phyloP scores from a whole-genome alignment of 2,329 filamentous ascomycete genomes.

The Botrytis hyacinthi region DNA sequence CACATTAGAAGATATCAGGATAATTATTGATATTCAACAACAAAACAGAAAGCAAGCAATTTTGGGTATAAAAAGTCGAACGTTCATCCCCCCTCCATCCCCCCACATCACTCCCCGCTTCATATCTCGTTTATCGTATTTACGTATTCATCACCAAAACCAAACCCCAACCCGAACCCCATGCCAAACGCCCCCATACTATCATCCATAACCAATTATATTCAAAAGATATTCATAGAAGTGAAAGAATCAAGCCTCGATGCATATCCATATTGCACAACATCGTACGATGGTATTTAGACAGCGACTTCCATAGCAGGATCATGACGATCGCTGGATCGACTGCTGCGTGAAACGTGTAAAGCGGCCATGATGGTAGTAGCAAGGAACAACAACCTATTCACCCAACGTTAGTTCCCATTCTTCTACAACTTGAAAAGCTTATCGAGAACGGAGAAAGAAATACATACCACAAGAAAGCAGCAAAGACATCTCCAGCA shows the following conservation, averaged over 20 bases:
- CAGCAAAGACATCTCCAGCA: slow-evolving; percentile 47
- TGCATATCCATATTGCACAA: too few relatives aligned
- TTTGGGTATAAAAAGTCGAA: slow-evolving; percentile 3
- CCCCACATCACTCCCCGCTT: not conserved
- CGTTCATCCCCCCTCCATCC: not conserved
- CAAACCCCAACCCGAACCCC: not conserved
- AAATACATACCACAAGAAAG: slow-evolving; percentile 46
- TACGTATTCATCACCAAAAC: not conserved
- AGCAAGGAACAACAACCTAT: slow-evolving; percentile 50
- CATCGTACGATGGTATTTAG: not conserved
- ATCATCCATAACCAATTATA: not conserved
- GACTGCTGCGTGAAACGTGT: slow-evolving; percentile 45
- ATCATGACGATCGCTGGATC: slow-evolving; percentile 25
- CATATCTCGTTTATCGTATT: not conserved
- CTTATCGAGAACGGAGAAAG: not conserved
- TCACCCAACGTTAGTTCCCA: not conserved
- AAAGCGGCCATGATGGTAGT: slow-evolving; percentile 50
- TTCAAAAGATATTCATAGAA: not conserved
- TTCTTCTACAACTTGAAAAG: not conserved
- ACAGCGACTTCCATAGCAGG: slow-evolving; percentile 27
- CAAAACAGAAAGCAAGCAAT: not conserved
- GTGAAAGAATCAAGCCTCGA: not conserved
- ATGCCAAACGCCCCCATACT: not conserved
- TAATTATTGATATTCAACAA: not conserved
- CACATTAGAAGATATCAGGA: not conserved